Conservation (phyloP, 257 asterid genomes). For the Solanum phureja region DNA sequence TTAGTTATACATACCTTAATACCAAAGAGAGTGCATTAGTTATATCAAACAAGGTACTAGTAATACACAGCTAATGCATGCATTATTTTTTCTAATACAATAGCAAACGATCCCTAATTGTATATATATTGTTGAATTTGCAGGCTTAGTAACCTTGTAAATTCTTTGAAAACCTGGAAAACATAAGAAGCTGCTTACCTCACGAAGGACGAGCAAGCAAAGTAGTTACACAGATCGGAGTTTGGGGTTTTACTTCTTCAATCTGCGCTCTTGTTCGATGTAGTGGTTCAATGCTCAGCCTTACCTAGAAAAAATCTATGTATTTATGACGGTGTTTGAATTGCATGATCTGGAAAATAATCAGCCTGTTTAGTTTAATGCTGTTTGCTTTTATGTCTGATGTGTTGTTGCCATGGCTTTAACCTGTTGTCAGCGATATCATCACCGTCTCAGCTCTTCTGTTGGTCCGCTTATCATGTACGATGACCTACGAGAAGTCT, state of each 20-base stretch:
- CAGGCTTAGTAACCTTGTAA: neutral
- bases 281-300: neutral
- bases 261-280: neutral
- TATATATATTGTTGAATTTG: neutral
- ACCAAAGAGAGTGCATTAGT: neutral
- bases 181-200: neutral
- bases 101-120: neutral
- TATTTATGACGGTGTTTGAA: neutral
- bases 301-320: neutral
- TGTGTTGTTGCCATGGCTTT: neutral
- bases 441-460: neutral
- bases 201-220: neutral
- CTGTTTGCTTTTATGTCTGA: neutral
- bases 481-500: too few species aligned
- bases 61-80: neutral
- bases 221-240: neutral
- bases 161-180: neutral
- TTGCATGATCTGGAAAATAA: neutral
- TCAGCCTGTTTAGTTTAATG: neutral
- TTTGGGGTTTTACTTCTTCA: neutral
- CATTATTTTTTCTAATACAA: too few species aligned
- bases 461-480: neutral
- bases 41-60: neutral
- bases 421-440: neutral
- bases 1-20: neutral